A percentile compares a stretch with the other conserved stretches of the same genome.
Conservation (phyloP, 2,329 filamentous ascomycete species). For the Chaetomium olivaceum region DNA sequence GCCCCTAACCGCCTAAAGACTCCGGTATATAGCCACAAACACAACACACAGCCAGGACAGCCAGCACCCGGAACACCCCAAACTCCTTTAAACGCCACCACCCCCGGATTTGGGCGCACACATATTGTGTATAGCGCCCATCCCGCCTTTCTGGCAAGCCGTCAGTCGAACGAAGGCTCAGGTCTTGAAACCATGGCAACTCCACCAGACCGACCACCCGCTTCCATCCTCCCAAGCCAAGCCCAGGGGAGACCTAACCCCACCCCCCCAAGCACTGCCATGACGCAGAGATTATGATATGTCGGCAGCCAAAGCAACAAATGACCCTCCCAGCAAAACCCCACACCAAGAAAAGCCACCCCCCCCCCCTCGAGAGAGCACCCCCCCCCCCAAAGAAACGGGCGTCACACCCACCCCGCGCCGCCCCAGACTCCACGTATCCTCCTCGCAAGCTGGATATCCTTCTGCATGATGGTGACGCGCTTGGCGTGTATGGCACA, state of each 20-base stretch:
- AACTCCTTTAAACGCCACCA: conserved; percentile 14
- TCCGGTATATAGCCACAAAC: conserved; percentile 12
- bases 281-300: not conserved
- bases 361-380: not conserved
- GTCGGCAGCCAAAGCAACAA: not conserved
- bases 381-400: not conserved
- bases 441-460: conserved; percentile 86
- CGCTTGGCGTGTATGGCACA: conserved; percentile 96
- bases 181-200: not conserved
- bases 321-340: too few species aligned
- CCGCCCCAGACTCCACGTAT: conserved; percentile 79
- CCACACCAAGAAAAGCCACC: not conserved
- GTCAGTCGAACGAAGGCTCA: not conserved
- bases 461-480: conserved; percentile 97
- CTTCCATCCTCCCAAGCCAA: not conserved
- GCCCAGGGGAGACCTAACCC: not conserved
- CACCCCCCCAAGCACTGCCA: not conserved
- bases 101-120: not conserved
- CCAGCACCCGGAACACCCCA: not conserved
- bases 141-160: not conserved
- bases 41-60: not conserved
- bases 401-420: conserved; percentile 49
- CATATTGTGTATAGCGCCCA: not conserved
- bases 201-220: not conserved
- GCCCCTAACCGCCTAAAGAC: not conserved